A percentile compares a stretch with the other conserved stretches of the same genome.
These are phyloP conservation scores for Russula sp. DNA, from an alignment of 768 basidiomycete genomes.

Conservation along the genomic window DNA sequence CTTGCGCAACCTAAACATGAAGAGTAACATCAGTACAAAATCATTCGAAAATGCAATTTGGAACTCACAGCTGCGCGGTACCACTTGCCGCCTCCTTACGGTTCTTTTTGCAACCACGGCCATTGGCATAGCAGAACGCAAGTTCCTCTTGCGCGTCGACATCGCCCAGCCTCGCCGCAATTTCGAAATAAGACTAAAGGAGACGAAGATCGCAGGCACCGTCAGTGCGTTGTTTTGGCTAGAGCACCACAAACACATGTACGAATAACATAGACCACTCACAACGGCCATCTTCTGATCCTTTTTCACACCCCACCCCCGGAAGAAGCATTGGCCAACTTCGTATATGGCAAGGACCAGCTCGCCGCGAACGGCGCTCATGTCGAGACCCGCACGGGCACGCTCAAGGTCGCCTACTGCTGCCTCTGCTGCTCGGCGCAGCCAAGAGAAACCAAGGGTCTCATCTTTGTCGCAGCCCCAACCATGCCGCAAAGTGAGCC, in stretches of 20 bases:
- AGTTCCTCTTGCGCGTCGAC: slow-evolving; percentile 84
- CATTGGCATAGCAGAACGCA: slow-evolving; percentile 81
- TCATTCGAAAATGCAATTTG: not conserved
- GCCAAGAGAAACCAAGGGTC: slow-evolving; percentile 75
- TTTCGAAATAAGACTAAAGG: slow-evolving; percentile 71
- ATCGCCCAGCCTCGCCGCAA: slow-evolving; percentile 83
- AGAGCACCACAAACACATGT: not conserved
- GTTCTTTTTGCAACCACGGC: slow-evolving; percentile 87
- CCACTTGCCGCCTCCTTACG: slow-evolving; percentile 86
- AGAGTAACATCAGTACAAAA: not conserved
- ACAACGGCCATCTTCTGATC: slow-evolving; percentile 90
- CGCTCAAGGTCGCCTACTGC: slow-evolving; percentile 75
- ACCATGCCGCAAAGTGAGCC: slow-evolving; percentile 77
- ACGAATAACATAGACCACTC: slow-evolving; percentile 35
- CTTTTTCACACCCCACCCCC: slow-evolving; percentile 85
- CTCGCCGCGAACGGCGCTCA: slow-evolving; percentile 60
- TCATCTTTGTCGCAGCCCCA: slow-evolving; percentile 87
- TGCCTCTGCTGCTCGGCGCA: slow-evolving; percentile 75
- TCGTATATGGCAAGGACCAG: slow-evolving; percentile 88
- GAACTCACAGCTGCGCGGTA: slow-evolving; percentile 76
- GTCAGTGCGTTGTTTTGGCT: not conserved
- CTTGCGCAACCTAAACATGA: slow-evolving; percentile 54
- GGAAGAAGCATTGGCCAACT: slow-evolving; percentile 89
- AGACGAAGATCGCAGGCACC: not conserved
- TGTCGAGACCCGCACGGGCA: slow-evolving; percentile 53